A percentile compares a stretch with the other conserved stretches of the same genome.
Evolutionary conservation across 1,284 basidiomycete genomes (phyloP).

Genomic region (Fomitopsis schrenkii): DNA sequence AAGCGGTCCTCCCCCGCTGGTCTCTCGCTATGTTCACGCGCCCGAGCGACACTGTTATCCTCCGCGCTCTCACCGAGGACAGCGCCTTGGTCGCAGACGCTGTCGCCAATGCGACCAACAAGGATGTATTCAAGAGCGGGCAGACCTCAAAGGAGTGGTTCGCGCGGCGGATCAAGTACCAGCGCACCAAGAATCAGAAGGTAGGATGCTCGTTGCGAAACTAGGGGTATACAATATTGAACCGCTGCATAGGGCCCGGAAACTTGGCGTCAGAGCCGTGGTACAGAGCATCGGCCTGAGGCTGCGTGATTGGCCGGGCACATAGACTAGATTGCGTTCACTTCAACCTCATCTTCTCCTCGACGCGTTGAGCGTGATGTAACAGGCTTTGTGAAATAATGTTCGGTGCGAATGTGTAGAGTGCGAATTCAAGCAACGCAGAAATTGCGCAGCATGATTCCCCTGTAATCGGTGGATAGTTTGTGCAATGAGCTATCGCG

Average conservation of each 20-base stretch:
- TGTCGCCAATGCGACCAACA: conserved; percentile 14
- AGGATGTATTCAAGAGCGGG: conserved; percentile 18
- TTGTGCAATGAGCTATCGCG: too few species aligned
- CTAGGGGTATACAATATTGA: not conserved
- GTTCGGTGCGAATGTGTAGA: too few species aligned
- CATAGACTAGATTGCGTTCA: too few species aligned
- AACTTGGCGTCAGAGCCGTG: conserved; percentile 25
- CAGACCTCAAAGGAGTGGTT: conserved; percentile 30
- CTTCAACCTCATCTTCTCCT: too few species aligned
- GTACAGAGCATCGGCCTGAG: conserved; percentile 21
- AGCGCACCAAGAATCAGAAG: conserved; percentile 19
- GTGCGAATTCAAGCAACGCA: too few species aligned
- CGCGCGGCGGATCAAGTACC: conserved; percentile 23
- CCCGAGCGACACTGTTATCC: conserved; percentile 27
- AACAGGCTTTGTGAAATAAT: too few species aligned
- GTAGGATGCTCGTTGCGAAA: conserved; percentile 6
- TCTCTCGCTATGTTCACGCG: conserved; percentile 37
- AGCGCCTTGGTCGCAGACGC: conserved; percentile 28
- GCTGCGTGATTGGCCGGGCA: not conserved
- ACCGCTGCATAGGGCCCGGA: conserved; percentile 20
- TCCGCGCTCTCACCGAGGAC: conserved; percentile 21
- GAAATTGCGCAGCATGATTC: too few species aligned
- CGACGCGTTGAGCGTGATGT: too few species aligned
- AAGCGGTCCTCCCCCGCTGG: conserved; percentile 30
- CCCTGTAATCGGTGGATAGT: too few species aligned